Evolutionary conservation across 345 rosid species (phyloP), one percentile per base, ranked within the genome.

Genomic region (Balakata baccata): DNA sequence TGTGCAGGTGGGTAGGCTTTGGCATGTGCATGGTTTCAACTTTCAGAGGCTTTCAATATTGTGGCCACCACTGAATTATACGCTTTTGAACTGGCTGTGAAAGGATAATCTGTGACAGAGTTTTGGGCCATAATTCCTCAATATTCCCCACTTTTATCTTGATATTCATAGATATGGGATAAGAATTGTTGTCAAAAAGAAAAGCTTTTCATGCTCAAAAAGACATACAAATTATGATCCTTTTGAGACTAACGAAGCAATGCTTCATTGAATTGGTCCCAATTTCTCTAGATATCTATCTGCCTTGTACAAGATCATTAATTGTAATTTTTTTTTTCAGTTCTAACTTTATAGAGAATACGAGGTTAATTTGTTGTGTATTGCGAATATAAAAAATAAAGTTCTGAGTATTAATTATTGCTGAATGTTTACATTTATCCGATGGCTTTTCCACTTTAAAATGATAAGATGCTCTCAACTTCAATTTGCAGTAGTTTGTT

Each of bases 1-100:
- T 77, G 79, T 76, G 80, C 47, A 58, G 68, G 64, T 66, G 52
- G 73, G 72, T 45, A 66, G 76, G 66, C 53, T 66, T 25, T 58
- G 65, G 67, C 67, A 77, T 38, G 54, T 69, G 74, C n/a, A 29
- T 57, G 79, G 54, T 50, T 61, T 69, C 63, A 52, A 37, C 41
- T 14, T 59, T 56, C 52, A 20, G n/a, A 47, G 17, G 50, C 63
- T 75, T 75, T 43, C 47, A 8, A 43, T 43, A 11, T 11, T 11
- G 72, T 68, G 78, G 45, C 72, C 78, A 68, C 66, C 47, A 43
- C 66, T 65, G 25, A 51, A 75, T 68, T 74, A 58, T 57, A 51
- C 14, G 37, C 25, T 74, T 16, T 57, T 43, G 16, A 43, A 14
- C 46, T 57, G 64, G 77, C 66, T 46, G 11, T 20, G 69, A 13